Conservation (phyloP, 306 rosid genomes). For the Castanea crenata region DNA sequence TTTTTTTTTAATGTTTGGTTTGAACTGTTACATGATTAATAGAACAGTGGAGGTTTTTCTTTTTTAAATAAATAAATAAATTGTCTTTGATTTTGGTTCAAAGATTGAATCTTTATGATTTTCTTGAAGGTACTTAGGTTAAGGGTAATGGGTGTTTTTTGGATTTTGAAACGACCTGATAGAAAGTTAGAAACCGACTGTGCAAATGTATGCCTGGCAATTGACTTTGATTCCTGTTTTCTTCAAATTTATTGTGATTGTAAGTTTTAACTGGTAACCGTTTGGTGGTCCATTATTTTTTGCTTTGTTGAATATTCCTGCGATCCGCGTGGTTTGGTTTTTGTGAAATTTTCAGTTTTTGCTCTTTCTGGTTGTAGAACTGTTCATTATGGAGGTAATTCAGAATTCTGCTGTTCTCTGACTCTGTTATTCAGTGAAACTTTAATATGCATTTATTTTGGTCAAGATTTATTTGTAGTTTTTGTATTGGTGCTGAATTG, state of each 20-base stretch:
- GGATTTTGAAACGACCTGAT: not conserved
- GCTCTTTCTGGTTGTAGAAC: not conserved
- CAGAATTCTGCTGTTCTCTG: not conserved
- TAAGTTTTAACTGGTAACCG: not conserved
- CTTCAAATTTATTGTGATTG: not conserved
- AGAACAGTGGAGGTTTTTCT: constrained; percentile 12
- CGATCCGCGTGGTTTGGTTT: not conserved
- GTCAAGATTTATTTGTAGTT: constrained; percentile 6
- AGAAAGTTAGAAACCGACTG: not conserved
- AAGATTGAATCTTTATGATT: not conserved
- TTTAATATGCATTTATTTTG: constrained; percentile 1
- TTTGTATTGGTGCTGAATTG: not conserved
- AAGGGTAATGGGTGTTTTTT: not conserved
- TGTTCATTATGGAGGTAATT: too few species aligned
- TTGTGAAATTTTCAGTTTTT: not conserved
- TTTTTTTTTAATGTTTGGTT: not conserved
- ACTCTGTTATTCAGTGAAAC: not conserved
- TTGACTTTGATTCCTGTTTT: not conserved
- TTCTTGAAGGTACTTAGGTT: not conserved
- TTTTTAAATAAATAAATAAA: not conserved
- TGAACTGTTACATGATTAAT: constrained; percentile 7
- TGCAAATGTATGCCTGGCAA: not conserved
- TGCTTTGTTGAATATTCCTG: not conserved
- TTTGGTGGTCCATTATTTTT: not conserved
- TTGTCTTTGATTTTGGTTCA: not conserved